Percentiles rank a stretch among this genome's conserved stretches.
These are phyloP conservation scores for Fusarium sp. DNA, from an alignment of 2,329 filamentous ascomycete species.

Conservation along the genomic window DNA sequence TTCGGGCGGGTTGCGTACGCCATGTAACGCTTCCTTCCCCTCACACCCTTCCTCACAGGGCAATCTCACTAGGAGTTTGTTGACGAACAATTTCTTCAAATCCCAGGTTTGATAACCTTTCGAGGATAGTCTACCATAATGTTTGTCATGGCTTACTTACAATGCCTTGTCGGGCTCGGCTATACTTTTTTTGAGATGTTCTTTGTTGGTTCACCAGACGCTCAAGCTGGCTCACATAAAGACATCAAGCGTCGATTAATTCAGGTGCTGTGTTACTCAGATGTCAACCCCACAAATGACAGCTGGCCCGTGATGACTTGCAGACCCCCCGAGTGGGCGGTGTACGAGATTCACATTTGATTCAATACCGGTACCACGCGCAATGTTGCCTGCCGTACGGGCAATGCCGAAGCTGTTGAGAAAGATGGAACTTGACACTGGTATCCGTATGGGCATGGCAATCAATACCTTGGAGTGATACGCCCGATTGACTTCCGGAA, in stretches of 20 bases:
- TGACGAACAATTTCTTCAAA: conserved; percentile 19
- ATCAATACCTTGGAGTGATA: conserved; percentile 11
- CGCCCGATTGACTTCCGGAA: conserved; percentile 20
- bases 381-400: conserved; percentile 13
- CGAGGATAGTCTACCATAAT: conserved; percentile 6
- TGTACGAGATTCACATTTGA: conserved; percentile 23
- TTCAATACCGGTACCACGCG: conserved; percentile 6
- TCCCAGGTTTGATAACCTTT: not conserved
- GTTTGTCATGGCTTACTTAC: conserved; percentile 39
- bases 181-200: conserved; percentile 12
- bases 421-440: conserved; percentile 4
- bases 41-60: conserved; percentile 18
- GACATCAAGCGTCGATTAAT: conserved; percentile 14
- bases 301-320: conserved; percentile 41
- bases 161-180: not conserved
- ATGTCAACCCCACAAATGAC: conserved; percentile 34
- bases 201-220: conserved; percentile 9
- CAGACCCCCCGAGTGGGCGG: conserved; percentile 21
- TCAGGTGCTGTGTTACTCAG: conserved; percentile 23
- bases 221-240: conserved; percentile 13
- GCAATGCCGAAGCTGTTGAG: conserved; percentile 22
- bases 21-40: conserved; percentile 34
- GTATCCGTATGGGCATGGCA: not conserved
- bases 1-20: conserved; percentile 28
- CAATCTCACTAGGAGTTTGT: conserved; percentile 9